Evolutionary conservation across 2,329 filamentous ascomycete genomes (phyloP), one percentile per base, ranked within the genome.

Genomic region (Beauveria caledonica): DNA sequence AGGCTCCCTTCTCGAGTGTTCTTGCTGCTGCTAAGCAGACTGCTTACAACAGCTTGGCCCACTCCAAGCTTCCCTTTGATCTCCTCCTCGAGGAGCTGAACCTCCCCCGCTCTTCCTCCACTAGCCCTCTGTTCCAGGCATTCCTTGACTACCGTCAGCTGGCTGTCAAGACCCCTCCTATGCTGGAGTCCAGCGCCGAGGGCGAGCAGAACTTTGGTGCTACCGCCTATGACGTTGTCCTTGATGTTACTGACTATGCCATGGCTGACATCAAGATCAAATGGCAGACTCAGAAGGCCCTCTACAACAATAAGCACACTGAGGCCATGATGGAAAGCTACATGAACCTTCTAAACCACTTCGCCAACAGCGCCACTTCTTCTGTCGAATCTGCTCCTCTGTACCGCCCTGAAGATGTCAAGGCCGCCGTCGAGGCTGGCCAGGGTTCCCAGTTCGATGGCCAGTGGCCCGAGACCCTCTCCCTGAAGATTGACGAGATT

Each of bases 101-200:
- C 10, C 70, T 78, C 0, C 64, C 70, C 0, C 69, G 78, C 6
- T 76, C 75, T 1, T 63, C 73, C 0, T 64, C 68, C 0, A 64
- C 75, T 58, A 75, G 63, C 27, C 79, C 79, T 0, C 52, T 82
- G 0, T 80, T 80, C 67, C 79, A 81, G 60, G 72, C 68, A 0
- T 73, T 77, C 21, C 64, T 81, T 44, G 74, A 82, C 66, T 82
- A 81, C 64, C 71, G 76, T 6, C 71, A 72, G 33, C 68, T 68
- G 0, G 60, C 64, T 1, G 64, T 68, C 5, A 63, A 72, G 49
- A 63, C 68, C 63, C 39, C 71, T 2, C 45, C 63, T 7, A 64
- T 67, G 49, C 64, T 67, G 15, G 61, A 68, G 39, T 66, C 64
- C 61, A 54, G 58, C 21, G 57, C 63, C 39, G 59, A 66, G 23